Evolutionary conservation across 495 filamentous ascomycete genomes (phyloP), one percentile per base, ranked within the genome.

Genomic region (Xeromyces bisporus): DNA sequence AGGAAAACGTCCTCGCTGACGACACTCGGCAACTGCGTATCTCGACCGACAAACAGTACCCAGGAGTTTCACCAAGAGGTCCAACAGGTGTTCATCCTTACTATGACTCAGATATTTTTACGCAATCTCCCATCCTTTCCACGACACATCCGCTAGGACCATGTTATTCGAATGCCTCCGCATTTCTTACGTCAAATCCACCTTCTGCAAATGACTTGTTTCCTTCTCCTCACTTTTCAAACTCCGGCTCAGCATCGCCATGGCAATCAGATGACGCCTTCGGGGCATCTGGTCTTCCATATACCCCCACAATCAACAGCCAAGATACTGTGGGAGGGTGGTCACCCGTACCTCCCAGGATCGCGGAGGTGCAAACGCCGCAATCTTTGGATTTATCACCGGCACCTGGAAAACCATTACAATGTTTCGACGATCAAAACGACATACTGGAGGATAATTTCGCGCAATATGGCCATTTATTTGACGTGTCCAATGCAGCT

Each of bases 201-300:
- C 51, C 56, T 18, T 53, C 58, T 6, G 45, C 50, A 17, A 53
- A 58, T 38, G 58, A 62, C 11, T 53, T 62, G 15, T 62, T 62
- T 39, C 49, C 57, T 32, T 58, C 57, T 15, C 53, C 58, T 9
- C 51, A 57, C 50, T 60, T 56, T 28, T 62, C 58, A 14, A 55
- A 58, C 29, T 53, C 52, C 31, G 55, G 60, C 14, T 59, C 57
- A 18, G 39, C 62, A 18, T 54, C 54, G 29, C 58, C 60, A 23
- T 65, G 60, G 58, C 50, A 62, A 40, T 56, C 58, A 11, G 58
- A 63, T 34, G 43, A 21, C 5, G 9, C 54, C 27, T 44, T 62
- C 24, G 41, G 42, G 8, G 38, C 58, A 27, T 44, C 53, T 8
- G 44, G 42, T 33, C 35, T 62, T 24, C 46, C 56, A 15, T 60